Conservation (phyloP, 2,329 filamentous ascomycete species). For the Diaporthe longicolla region DNA sequence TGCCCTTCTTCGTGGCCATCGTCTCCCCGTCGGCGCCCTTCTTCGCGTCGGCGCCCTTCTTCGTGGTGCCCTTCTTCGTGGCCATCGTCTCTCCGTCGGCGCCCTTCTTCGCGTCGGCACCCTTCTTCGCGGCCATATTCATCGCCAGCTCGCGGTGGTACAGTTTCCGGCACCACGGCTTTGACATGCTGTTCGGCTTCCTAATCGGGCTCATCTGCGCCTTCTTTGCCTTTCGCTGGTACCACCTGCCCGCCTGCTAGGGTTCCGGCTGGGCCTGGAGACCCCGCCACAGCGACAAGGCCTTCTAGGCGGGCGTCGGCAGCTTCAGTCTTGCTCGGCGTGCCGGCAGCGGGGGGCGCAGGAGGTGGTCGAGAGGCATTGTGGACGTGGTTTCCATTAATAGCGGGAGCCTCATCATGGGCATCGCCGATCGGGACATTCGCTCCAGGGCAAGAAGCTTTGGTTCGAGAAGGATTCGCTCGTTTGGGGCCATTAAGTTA, state of each 20-base stretch:
- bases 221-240: slow-evolving; percentile 85
- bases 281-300: slow-evolving; percentile 77
- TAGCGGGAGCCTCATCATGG: slow-evolving; percentile 48
- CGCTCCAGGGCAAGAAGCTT: too few relatives aligned
- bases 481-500: too few relatives aligned
- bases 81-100: slow-evolving; percentile 70
- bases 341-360: slow-evolving; percentile 60
- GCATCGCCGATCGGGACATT: slow-evolving; percentile 39
- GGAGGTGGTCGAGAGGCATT: slow-evolving; percentile 60
- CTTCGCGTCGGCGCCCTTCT: too few relatives aligned
- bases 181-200: slow-evolving; percentile 91
- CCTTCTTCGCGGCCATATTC: slow-evolving; percentile 82
- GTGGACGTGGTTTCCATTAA: slow-evolving; percentile 52
- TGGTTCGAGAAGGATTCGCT: too few relatives aligned
- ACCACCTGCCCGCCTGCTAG: slow-evolving; percentile 83
- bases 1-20: too few relatives aligned
- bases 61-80: slow-evolving; percentile 75
- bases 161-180: slow-evolving; percentile 91
- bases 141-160: slow-evolving; percentile 89
- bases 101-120: slow-evolving; percentile 59
- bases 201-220: slow-evolving; percentile 80
- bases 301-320: slow-evolving; percentile 84
- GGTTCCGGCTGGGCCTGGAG: slow-evolving; percentile 94
- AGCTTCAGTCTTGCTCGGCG: slow-evolving; percentile 77
- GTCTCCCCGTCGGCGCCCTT: too few relatives aligned